phyloP scores from a whole-genome alignment of 257 asterid genomes.

The Forsythia viridissima region DNA sequence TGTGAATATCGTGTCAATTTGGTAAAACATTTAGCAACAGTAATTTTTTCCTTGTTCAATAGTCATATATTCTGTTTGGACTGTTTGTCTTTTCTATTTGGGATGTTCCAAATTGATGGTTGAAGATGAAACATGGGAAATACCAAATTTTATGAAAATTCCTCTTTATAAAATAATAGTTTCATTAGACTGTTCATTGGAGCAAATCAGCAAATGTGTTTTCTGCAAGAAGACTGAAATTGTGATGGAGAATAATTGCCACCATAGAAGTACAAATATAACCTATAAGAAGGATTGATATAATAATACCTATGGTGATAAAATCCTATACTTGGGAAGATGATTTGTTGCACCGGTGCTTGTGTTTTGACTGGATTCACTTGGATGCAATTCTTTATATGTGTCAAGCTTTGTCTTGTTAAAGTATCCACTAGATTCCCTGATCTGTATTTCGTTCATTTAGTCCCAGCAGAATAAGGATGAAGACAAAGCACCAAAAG shows the following conservation, averaged over 20 bases:
- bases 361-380: not conserved
- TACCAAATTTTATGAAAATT: not conserved
- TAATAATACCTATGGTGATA: not conserved
- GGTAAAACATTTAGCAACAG: not conserved
- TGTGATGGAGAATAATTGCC: not conserved
- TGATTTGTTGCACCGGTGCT: too few species aligned
- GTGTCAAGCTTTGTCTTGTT: not conserved
- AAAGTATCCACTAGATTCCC: not conserved
- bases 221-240: not conserved
- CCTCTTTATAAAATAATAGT: not conserved
- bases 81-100: not conserved
- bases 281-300: not conserved
- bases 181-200: not conserved
- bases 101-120: not conserved
- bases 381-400: not conserved
- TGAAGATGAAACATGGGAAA: not conserved
- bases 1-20: not conserved
- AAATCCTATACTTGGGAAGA: too few species aligned
- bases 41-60: not conserved
- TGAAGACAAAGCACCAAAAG: slow-evolving; percentile 67
- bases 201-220: not conserved
- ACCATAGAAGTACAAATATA: too few species aligned
- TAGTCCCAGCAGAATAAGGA: slow-evolving; percentile 50
- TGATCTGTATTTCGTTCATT: not conserved
- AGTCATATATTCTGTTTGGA: not conserved